Evolutionary conservation across 83 land plant species (phyloP).

Genomic region (Diphasiastrum complanatum): DNA sequence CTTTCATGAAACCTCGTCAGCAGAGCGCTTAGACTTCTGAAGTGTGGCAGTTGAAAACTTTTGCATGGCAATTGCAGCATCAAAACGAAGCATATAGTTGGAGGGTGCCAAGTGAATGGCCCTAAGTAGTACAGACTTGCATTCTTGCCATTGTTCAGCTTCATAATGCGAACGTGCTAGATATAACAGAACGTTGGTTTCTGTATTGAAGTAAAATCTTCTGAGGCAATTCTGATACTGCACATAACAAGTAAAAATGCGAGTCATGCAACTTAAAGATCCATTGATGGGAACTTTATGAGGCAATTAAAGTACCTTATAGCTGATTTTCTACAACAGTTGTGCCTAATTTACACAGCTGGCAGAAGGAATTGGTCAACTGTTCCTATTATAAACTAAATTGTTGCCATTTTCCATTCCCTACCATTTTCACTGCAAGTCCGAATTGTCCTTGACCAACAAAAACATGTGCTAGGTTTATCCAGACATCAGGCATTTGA

Average conservation of each 20-base stretch:
- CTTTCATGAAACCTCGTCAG: slow-evolving; percentile 62
- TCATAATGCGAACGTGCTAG: slow-evolving; percentile 94
- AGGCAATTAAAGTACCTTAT: slow-evolving; percentile 5
- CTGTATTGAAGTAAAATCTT: slow-evolving; percentile 80
- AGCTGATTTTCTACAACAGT: neutral
- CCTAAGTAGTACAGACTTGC: slow-evolving; percentile 75
- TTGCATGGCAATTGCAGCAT: slow-evolving; percentile 94
- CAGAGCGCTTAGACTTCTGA: slow-evolving; percentile 74
- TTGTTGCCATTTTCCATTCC: neutral
- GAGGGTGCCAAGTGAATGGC: slow-evolving; percentile 96
- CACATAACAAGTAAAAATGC: slow-evolving; percentile 10
- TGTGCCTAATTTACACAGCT: neutral
- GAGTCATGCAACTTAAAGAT: no score
- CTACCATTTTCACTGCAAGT: slow-evolving; percentile 83
- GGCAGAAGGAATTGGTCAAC: no score
- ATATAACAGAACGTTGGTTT: slow-evolving; percentile 67
- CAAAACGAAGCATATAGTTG: slow-evolving; percentile 74
- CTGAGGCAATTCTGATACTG: slow-evolving; percentile 96
- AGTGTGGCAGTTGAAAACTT: slow-evolving; percentile 89
- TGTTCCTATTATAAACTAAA: slow-evolving; percentile 3
- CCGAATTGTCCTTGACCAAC: slow-evolving; percentile 93
- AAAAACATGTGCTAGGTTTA: slow-evolving; percentile 86
- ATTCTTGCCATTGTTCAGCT: slow-evolving; percentile 99
- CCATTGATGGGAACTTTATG: no score
- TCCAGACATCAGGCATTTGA: slow-evolving; percentile 99